Evolutionary conservation across 2,329 filamentous ascomycete species (phyloP).

Genomic region (Epichloe sibirici): DNA sequence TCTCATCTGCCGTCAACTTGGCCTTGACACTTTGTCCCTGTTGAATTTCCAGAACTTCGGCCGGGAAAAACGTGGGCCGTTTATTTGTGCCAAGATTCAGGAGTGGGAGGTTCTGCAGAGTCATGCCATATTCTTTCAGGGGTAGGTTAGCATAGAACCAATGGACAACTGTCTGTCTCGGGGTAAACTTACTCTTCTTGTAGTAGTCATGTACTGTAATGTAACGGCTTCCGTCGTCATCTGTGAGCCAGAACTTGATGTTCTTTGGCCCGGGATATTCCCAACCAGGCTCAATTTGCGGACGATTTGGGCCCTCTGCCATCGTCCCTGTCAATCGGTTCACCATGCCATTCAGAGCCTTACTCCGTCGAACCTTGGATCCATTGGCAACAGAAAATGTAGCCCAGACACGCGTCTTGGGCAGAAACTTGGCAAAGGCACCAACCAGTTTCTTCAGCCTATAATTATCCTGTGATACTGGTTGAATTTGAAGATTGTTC

Average conservation of each 20-base stretch:
- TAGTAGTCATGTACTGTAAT: constrained; percentile 33
- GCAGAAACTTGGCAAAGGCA: constrained; percentile 21
- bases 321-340: constrained; percentile 9
- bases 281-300: constrained; percentile 12
- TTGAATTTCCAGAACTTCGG: constrained; percentile 51
- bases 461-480: constrained; percentile 5
- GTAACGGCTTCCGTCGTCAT: constrained; percentile 15
- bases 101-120: constrained; percentile 37
- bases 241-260: constrained; percentile 20
- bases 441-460: constrained; percentile 15
- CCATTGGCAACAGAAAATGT: constrained; percentile 20
- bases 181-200: constrained; percentile 24
- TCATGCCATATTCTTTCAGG: constrained; percentile 23
- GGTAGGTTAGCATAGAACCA: background rate
- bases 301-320: constrained; percentile 10
- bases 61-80: constrained; percentile 52
- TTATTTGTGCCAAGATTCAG: constrained; percentile 51
- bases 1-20: constrained; percentile 49
- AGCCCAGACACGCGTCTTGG: constrained; percentile 25
- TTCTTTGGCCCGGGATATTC: constrained; percentile 22
- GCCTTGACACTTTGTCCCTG: constrained; percentile 51
- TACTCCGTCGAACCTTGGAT: constrained; percentile 18
- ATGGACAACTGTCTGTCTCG: background rate
- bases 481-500: constrained; percentile 10
- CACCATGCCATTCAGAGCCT: constrained; percentile 19